phyloP scores from a whole-genome alignment of 305 asterid species.

The Rubia tinctorum region DNA sequence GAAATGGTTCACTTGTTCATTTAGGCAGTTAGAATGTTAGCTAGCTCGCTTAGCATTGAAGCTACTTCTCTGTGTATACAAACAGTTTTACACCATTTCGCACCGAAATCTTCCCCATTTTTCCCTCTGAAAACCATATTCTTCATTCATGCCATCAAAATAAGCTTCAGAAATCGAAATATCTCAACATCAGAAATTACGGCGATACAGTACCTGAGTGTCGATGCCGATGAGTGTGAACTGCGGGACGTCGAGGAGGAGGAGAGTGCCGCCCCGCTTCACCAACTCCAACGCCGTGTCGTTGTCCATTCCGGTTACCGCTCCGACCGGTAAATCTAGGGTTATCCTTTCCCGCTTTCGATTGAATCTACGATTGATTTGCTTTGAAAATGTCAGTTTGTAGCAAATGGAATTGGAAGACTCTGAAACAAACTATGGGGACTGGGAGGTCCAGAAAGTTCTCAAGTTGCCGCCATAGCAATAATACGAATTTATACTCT shows the following conservation, averaged over 20 bases:
- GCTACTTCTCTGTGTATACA: background rate
- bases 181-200: background rate
- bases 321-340: background rate
- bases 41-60: background rate
- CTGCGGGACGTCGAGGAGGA: constrained; percentile 81
- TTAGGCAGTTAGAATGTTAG: background rate
- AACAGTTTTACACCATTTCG: background rate
- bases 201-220: constrained; percentile 37
- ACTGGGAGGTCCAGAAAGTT: constrained; percentile 11
- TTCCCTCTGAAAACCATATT: background rate
- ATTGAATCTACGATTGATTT: background rate
- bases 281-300: constrained; percentile 64
- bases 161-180: no score
- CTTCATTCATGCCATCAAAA: background rate
- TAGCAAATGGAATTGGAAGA: no score
- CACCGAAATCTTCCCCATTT: background rate
- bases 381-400: background rate
- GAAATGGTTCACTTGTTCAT: no score
- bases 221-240: constrained; percentile 81
- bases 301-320: constrained; percentile 41
- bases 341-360: background rate
- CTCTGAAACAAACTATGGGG: no score
- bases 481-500: background rate
- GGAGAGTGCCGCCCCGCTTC: constrained; percentile 66
- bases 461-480: background rate